These are phyloP conservation scores for Microthyrium microscopicum DNA, from an alignment of 2,329 filamentous ascomycete species.

Conservation along the genomic window DNA sequence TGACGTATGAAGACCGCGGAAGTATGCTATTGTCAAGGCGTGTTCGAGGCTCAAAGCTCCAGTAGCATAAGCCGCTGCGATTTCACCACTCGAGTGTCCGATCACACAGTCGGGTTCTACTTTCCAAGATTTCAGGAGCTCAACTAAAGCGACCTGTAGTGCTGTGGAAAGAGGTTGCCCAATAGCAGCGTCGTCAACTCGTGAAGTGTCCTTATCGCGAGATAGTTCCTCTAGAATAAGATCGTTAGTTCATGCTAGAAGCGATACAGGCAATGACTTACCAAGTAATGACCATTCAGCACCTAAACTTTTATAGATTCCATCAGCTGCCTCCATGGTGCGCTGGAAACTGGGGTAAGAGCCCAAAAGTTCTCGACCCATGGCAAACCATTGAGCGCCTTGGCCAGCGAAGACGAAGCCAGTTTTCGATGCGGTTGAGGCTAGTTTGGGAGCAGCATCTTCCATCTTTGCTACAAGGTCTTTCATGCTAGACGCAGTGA, in stretches of 20 bases:
- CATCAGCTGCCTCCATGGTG: not conserved
- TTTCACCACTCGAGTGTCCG: constrained; percentile 19
- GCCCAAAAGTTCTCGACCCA: constrained; percentile 14
- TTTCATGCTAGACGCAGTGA: constrained; percentile 1
- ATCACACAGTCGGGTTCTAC: constrained; percentile 11
- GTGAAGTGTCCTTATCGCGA: constrained; percentile 7
- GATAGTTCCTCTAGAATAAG: constrained; percentile 13
- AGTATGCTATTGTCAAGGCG: constrained; percentile 10
- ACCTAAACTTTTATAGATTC: not conserved
- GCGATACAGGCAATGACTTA: no score
- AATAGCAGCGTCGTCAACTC: constrained; percentile 8
- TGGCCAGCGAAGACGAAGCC: constrained; percentile 19
- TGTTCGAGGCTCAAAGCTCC: constrained; percentile 7
- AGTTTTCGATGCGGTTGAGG: not conserved
- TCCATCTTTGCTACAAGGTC: not conserved
- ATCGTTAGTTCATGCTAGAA: no score
- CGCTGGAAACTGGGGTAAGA: constrained; percentile 10
- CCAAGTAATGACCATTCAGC: constrained; percentile 16
- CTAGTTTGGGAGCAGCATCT: no score
- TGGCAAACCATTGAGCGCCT: constrained; percentile 17
- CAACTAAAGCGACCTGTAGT: constrained; percentile 13
- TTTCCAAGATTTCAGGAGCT: constrained; percentile 10
- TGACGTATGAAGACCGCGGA: constrained; percentile 6
- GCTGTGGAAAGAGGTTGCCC: constrained; percentile 12
- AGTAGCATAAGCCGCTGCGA: constrained; percentile 16